Base-by-base conservation (phyloP, 108 stramenopile species). In the Skeletonema potamos region DNA sequence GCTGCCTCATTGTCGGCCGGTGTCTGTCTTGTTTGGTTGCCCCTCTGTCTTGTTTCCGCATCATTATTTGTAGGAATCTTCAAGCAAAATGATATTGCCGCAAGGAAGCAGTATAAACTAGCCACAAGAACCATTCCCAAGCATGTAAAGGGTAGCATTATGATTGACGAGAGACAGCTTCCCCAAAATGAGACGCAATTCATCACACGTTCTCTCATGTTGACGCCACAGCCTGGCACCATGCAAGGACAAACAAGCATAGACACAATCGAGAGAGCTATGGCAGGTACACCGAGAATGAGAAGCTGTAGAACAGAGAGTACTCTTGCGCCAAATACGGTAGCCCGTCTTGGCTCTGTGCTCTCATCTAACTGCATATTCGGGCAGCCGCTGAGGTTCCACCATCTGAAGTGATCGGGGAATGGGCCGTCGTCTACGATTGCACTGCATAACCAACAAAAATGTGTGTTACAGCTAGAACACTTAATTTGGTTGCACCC, bases 351-450 rank as follows among this genome's bases (percentile, higher is more conserved):
- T 13, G 63, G 82, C 46, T 83, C 62, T 18, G 56, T 30, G 22
- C 64, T 83, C 62, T 84, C 83, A 74, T 86, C 84, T 56, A 87
- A 61, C 54, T 87, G 87, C 85, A 83, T 83, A 61, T 87, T 87
- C 2, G 87, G 85, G 33, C 87, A 87, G 3, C 87, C 87, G 30
- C 37, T 58, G 11, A 82, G 28, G 44, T 83, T 81, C 82, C 77
- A 78, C 82, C 82, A 83, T 58, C 85, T 71, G 59, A 86, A 87
- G 66, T 87, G 86, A 15, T 77, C 58, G 2, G 86, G 86, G 36
- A 87, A 85, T 33, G 86, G 77, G 6, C 85, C 85, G 43, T 76
- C 76, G 64, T 87, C 86, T 24, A 87, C 76, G 28, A 76, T 22
- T 65, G 74, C 48, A 27, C 59, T 30, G 66, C 86, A 87, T 17